Evolutionary conservation across 2,329 filamentous ascomycete genomes (phyloP), one percentile per base, ranked within the genome.

Genomic region (Xylaria sp.): DNA sequence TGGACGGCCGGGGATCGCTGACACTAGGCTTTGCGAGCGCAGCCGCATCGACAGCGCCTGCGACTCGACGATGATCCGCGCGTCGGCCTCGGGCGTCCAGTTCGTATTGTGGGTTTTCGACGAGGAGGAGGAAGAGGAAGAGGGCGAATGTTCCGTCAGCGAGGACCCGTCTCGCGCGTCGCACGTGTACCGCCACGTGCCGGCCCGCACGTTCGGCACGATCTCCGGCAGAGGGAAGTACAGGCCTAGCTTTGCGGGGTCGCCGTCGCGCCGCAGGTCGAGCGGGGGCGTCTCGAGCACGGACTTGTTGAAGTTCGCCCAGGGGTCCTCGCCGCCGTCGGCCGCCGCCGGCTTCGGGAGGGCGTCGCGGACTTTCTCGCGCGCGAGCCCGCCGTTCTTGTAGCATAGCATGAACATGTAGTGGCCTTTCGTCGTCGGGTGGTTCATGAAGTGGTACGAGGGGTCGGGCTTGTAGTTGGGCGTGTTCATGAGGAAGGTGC

Each of bases 341-440:
- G 79, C 77, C 10, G 82, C 72, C 33, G 79, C 77, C 10, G 82
- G 80, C 25, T 81, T 79, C 45, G 93, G 91, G 59, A 98, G 87
- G 0, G 87, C 85, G 76, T 99, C 93, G 61, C 96, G 91, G 69
- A 98, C 88, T 74, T 92, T 90, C 78, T 99, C 96, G 50, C 96
- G 91, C 1, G 96, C 95, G 1, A 98, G 88, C 1, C 94, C 94
- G 72, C 96, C 96, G 81, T 99, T 99, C 82, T 98, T 98, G 85
- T 98, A 99, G 85, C 96, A 99, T 39, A 99, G 89, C 96, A 99
- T 99, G 81, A 99, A 98, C 96, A 99, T 98, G 86, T 97, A 97
- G 67, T 97, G 87, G 0, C 92, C 93, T 0, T 90, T 83, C 0
- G 93, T 97, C 50, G 94, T 96, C 1, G 96, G 96, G 80, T 98